Evolutionary conservation across 2,329 filamentous ascomycete species (phyloP).

Genomic region (Pyrenophora graminea): DNA sequence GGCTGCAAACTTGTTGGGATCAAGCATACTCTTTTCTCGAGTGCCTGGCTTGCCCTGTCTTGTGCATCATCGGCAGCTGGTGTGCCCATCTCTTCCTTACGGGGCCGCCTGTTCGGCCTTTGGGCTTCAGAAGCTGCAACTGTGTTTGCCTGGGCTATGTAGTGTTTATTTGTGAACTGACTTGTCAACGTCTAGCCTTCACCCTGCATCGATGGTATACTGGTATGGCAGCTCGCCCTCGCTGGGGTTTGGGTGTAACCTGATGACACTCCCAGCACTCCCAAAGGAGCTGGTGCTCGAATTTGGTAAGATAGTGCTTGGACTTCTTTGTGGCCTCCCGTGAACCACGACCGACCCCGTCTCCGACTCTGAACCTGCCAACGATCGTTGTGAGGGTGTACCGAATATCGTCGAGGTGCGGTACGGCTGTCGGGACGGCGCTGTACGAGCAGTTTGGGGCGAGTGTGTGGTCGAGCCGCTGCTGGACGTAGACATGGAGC

Average conservation of each 20-base stretch:
- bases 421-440: constrained; percentile 31
- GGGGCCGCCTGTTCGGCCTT: neutral
- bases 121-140: neutral
- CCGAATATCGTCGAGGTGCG: constrained; percentile 27
- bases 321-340: constrained; percentile 26
- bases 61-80: too few relatives aligned
- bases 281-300: constrained; percentile 38
- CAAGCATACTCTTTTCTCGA: too few relatives aligned
- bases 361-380: constrained; percentile 23
- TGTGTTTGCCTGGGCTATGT: neutral
- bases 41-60: too few relatives aligned
- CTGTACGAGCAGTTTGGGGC: constrained; percentile 39
- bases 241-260: constrained; percentile 30
- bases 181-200: neutral
- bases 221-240: constrained; percentile 42
- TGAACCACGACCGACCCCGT: constrained; percentile 33
- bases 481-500: constrained; percentile 11
- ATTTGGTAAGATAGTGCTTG: constrained; percentile 36
- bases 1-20: too few relatives aligned
- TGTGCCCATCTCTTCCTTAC: too few relatives aligned
- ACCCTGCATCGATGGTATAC: constrained; percentile 24
- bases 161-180: too few relatives aligned
- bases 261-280: constrained; percentile 30
- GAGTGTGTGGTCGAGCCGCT: constrained; percentile 20
- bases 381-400: constrained; percentile 32